Percentiles rank a stretch among this genome's conserved stretches.
Conservation (phyloP, 257 asterid genomes). For the Solanum chaucha region DNA sequence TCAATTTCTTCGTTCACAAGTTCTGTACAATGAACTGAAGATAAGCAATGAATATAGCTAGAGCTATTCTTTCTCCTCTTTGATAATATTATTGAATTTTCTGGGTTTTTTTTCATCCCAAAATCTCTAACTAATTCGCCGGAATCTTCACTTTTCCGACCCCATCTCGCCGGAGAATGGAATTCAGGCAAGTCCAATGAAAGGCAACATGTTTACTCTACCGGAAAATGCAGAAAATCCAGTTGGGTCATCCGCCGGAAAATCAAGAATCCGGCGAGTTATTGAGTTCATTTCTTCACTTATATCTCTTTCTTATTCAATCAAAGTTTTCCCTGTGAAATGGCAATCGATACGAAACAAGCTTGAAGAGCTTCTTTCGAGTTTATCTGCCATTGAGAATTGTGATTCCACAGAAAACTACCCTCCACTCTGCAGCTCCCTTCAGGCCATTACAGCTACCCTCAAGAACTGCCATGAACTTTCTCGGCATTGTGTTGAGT, state of each 20-base stretch:
- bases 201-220: slow-evolving; percentile 18
- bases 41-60: neutral
- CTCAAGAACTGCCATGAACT: slow-evolving; percentile 38
- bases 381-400: slow-evolving; percentile 56
- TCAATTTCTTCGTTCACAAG: neutral
- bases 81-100: slow-evolving; percentile 21
- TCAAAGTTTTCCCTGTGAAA: slow-evolving; percentile 51
- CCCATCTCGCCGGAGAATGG: neutral
- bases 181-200: neutral
- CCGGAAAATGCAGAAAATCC: neutral
- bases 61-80: slow-evolving; percentile 11
- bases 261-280: slow-evolving; percentile 24
- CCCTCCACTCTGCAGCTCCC: slow-evolving; percentile 29
- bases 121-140: slow-evolving; percentile 17
- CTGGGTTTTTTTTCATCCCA: neutral
- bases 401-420: slow-evolving; percentile 37
- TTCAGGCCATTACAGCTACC: slow-evolving; percentile 41
- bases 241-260: slow-evolving; percentile 5
- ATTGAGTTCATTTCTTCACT: slow-evolving; percentile 42
- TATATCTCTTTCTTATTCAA: slow-evolving; percentile 52
- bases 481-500: slow-evolving; percentile 37
- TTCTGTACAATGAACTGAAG: slow-evolving; percentile 21
- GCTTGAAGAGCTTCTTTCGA: slow-evolving; percentile 64
- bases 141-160: slow-evolving; percentile 16
- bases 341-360: slow-evolving; percentile 54